Evolutionary conservation across 2,329 filamentous ascomycete species (phyloP), one percentile per base, ranked within the genome.

Genomic region (Neobulgaria alba): DNA sequence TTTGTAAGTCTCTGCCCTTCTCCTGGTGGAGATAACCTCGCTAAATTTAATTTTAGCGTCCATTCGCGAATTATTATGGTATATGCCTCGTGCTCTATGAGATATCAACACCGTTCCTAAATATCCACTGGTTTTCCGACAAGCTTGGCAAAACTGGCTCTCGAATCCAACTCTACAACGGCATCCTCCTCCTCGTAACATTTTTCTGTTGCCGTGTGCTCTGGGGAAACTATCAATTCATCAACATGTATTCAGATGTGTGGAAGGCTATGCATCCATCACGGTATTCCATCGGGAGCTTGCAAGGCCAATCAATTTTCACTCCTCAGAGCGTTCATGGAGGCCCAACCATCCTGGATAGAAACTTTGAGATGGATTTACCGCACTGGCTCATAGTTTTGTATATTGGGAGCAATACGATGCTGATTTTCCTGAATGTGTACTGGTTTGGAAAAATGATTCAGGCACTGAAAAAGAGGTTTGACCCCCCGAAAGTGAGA

Each of bases 401-500:
- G 23, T 29, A 29, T 29, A 8, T 8, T 29, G n/a, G 23, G 23
- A 79, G 76, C 56, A 92, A 92, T 60, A 39, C 85, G 14, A 73
- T 75, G 0, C 71, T 93, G 17, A 90, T 87, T 57, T 69, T 73
- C 10, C 66, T 93, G 38, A 93, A 93, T 63, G 79, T 85, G 55
- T 85, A 81, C 63, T 93, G 86, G 86, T 92, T 90, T 59, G 70
- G 77, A 56, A 87, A 86, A 72, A 93, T 93, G 86, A 79, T 93
- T 47, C 71, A 77, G 45, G 84, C 85, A 7, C 77, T 92, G 10
- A 71, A 79, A 45, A 88, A 85, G 67, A 72, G 85, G 18, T 92
- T 92, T 57, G 72, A 77, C 45, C 62, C 81, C 3, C 56, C 64
- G 19, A 58, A 63, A 48, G 57, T 63, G n/a, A 38, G 41, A 26